A percentile compares a stretch with the other conserved stretches of the same genome.
Evolutionary conservation across 345 rosid species (phyloP).

Genomic region (Ceriops tagal): DNA sequence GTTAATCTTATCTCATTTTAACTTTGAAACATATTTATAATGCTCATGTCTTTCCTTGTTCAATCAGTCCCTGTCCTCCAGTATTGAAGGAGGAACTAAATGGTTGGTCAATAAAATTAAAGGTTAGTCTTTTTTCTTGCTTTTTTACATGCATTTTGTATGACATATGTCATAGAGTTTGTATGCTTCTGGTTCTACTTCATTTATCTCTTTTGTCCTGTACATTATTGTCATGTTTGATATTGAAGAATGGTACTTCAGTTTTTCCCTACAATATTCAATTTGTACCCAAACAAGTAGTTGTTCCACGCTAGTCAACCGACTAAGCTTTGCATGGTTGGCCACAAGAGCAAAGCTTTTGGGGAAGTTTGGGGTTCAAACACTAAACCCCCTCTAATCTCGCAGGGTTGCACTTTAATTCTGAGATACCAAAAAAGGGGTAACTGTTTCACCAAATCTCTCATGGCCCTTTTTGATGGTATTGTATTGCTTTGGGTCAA

Average conservation of each 20-base stretch:
- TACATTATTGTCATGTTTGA: neutral
- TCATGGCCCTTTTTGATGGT: neutral
- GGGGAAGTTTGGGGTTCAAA: no score
- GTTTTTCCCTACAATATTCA: neutral
- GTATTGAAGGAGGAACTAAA: conserved; percentile 88
- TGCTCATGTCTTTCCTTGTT: conserved; percentile 3
- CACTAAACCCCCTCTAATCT: no score
- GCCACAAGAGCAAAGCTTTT: no score
- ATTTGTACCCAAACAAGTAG: neutral
- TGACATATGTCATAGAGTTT: neutral
- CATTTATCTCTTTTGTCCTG: neutral
- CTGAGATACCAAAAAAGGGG: neutral
- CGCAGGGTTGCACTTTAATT: neutral
- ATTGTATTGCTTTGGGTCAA: neutral
- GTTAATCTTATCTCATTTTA: neutral
- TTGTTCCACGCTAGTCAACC: no score
- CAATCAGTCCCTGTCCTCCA: conserved; percentile 65
- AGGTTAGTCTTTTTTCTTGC: conserved; percentile 42
- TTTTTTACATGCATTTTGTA: conserved; percentile 3
- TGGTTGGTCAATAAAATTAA: conserved; percentile 92
- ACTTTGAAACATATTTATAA: neutral
- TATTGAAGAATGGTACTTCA: neutral
- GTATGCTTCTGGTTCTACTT: neutral
- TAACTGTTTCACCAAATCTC: neutral
- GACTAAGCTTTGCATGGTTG: no score